Evolutionary conservation across 371 early-diverging fungal genomes (phyloP), one percentile per base, ranked within the genome.

Genomic region (Mucor mucedo): DNA sequence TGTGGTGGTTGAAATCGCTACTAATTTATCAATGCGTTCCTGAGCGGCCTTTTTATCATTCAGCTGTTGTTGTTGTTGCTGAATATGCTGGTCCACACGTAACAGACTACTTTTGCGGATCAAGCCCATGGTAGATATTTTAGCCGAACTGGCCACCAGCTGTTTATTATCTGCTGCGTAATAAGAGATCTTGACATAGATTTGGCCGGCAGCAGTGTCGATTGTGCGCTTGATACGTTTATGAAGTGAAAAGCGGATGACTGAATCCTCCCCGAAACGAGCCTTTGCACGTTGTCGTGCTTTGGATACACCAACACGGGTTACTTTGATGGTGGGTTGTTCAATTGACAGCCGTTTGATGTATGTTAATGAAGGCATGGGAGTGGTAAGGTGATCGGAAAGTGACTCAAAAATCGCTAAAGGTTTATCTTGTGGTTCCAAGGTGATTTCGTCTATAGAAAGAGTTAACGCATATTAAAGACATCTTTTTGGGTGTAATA

Each of bases 351-450:
- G 44, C 11, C 73, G 71, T 41, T 77, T 78, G 4, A 78, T 69
- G 42, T 75, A 72, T 0, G 73, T 72, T 28, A 82, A 59, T 5
- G 82, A 82, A 21, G 87, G 87, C 76, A 87, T 72, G 4, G 87
- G 87, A 13, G 85, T 85, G 0, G 85, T 87, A 32, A 84, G 71
- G 69, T 84, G 85, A 11, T 80, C 79, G n/a, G 78, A 85, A 2
- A 87, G 65, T 8, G 87, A 83, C 52, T 84, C 82, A 58, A 82
- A 87, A n/a, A 87, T 87, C 2, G 82, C 71, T 58, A 87, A 68
- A 6, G 87, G 87, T 67, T 84, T 84, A 58, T 87, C 87, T 58
- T 80, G 77, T 1, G 85, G 79, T 8, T 75, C 77, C 55, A 87
- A 60, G 5, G 79, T 78, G n/a, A 83, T 75, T 62, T 87, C 87